A percentile compares a stretch with the other conserved stretches of the same genome.
phyloP scores from a whole-genome alignment of 2,329 filamentous ascomycete species.

The Aspergillus hortae region DNA sequence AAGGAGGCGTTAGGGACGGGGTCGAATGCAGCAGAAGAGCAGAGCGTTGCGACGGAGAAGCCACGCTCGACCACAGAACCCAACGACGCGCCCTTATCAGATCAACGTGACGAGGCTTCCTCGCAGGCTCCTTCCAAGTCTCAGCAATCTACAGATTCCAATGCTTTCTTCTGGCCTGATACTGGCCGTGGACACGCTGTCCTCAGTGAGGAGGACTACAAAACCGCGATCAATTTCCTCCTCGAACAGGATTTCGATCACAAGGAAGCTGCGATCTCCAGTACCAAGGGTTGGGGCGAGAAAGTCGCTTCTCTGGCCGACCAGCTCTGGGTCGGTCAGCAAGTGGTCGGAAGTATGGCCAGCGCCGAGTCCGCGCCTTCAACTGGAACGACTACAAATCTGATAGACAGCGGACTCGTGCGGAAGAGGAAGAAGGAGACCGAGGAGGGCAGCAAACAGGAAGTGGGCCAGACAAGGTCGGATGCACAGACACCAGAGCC shows the following conservation, averaged over 20 bases:
- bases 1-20: not conserved
- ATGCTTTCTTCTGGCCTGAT: slow-evolving; percentile 33
- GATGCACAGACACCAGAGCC: slow-evolving; percentile 6
- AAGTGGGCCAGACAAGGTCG: not conserved
- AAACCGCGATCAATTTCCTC: slow-evolving; percentile 36
- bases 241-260: slow-evolving; percentile 43
- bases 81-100: not conserved
- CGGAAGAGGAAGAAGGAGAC: slow-evolving; percentile 38
- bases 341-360: slow-evolving; percentile 28
- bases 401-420: slow-evolving; percentile 29
- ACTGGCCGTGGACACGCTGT: slow-evolving; percentile 33
- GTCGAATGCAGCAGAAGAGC: no score
- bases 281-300: slow-evolving; percentile 40
- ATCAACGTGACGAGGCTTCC: not conserved
- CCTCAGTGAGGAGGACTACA: slow-evolving; percentile 39
- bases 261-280: slow-evolving; percentile 33
- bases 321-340: slow-evolving; percentile 33
- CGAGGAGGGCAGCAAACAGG: slow-evolving; percentile 6
- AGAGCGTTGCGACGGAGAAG: no score
- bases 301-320: slow-evolving; percentile 39
- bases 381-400: slow-evolving; percentile 17
- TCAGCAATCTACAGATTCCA: slow-evolving; percentile 13
- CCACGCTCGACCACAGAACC: not conserved
- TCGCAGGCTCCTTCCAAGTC: not conserved
- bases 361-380: slow-evolving; percentile 9